Base-by-base conservation (phyloP, 768 basidiomycete genomes). In the Candolleomyces aberdarensis region DNA sequence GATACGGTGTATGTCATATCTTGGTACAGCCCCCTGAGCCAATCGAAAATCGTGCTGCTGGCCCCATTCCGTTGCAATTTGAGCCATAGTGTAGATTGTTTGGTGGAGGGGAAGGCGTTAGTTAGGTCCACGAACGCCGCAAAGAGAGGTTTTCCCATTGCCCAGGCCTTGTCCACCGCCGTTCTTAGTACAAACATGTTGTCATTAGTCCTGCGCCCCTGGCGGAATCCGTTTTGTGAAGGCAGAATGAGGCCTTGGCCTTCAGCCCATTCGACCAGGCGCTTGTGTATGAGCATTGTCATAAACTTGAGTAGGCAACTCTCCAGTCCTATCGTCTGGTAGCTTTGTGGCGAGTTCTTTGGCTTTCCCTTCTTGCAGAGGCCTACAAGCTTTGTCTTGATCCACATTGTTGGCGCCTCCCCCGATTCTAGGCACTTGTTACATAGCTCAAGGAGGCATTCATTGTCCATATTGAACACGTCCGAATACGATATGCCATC, bases 221-320 rank as follows among this genome's bases (percentile, higher is more conserved):
- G 47, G 3, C 71, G 57, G 51, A 75, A 75, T 0, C 74, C 72
- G 57, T 72, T 75, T 57, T 75, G 75, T 0, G 70, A 69, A 1
- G 57, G 58, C 0, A 73, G 74, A 5, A 76, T 32, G 0, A 71
- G 44, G 9, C 57, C 44, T 1, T 50, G 22, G 3, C 44, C 55
- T 15, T 70, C 71, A 2, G 62, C 60, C 67, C 65, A 71, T 14
- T 53, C 61, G 14, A 58, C 62, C 14, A 69, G 56, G 14, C 67
- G 58, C 31, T 22, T 53, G 17, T 67, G 63, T 17, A 71, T 68
- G 11, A 71, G 60, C 5, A 69, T 63, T 6, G 68, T 69, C 56
- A 71, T 59, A 10, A 68, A 47, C 43, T 69, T 71, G 4, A 71
- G 55, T 0, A 67, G 48, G 57, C 66, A 67, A 39, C 65, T 63